phyloP scores from a whole-genome alignment of 768 basidiomycete genomes.

The Kwoniella dejecticola region DNA sequence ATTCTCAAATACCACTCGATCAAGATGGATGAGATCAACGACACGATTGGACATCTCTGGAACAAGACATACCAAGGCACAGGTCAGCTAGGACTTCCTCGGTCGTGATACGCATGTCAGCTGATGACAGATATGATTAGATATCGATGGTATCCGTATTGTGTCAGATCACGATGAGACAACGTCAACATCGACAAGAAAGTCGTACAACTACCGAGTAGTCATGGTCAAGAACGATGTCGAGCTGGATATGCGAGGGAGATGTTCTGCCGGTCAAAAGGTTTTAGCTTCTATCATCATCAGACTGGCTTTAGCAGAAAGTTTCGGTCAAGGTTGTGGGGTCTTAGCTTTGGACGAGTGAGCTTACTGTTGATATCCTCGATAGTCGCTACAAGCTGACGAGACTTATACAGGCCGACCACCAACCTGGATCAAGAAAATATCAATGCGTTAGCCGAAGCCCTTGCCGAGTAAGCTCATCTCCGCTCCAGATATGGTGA shows the following conservation, averaged over 20 bases:
- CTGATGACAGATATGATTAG: constrained; percentile 58
- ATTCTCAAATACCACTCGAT: constrained; percentile 97
- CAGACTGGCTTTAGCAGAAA: constrained; percentile 92
- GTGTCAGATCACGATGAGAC: constrained; percentile 89
- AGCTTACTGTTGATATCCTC: constrained; percentile 6
- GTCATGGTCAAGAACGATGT: constrained; percentile 99
- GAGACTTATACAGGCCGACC: constrained; percentile 63
- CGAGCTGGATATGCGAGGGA: constrained; percentile 99
- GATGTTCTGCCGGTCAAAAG: constrained; percentile 98
- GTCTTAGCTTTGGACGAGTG: constrained; percentile 92
- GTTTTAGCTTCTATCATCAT: constrained; percentile 98
- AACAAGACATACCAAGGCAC: constrained; percentile 99
- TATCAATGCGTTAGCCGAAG: constrained; percentile 87
- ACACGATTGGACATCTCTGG: constrained; percentile 95
- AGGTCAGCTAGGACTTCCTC: constrained; percentile 62
- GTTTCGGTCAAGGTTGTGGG: constrained; percentile 96
- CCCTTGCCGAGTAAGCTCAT: constrained; percentile 82
- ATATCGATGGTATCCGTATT: constrained; percentile 97
- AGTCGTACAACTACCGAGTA: constrained; percentile 94
- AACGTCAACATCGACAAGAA: constrained; percentile 68
- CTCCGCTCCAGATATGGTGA: no score
- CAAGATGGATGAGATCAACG: constrained; percentile 99
- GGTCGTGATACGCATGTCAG: constrained; percentile 18
- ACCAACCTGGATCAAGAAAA: constrained; percentile 96
- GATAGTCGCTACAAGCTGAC: constrained; percentile 4